Base-by-base conservation (phyloP, 768 basidiomycete species). In the Rhodotorula diobovata region DNA sequence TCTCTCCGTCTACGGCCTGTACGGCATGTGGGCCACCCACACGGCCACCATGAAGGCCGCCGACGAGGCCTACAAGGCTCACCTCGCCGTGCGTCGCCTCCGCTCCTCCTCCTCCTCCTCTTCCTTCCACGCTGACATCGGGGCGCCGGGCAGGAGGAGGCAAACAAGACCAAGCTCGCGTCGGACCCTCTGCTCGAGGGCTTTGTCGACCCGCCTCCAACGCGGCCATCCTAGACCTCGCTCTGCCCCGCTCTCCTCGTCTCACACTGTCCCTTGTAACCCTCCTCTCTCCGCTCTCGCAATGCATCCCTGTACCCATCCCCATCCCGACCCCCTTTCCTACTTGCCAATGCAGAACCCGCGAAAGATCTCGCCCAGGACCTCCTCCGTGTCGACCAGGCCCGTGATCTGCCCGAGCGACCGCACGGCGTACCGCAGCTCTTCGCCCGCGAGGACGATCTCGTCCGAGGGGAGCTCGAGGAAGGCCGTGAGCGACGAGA, bases 321-420 rank as follows among this genome's bases (percentile, higher is more conserved):
- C 16, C 34, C 53, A 32, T 11, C 51, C 9, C 30, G 10, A 6
- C 41, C 41, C 14, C 14, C 41, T 5, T 11, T 2, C 58, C 61
- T 61, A 91, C 81, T 93, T 91, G 48, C 92, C 92, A 62, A 94
- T 90, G 78, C 93, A 95, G 80, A 95, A 95, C 61, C 90, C 89
- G 45, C 84, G 83, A 78, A 95, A 95, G 35, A 95, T 85, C 30
- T 85, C 85, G 68, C 92, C 91, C 32, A 95, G 80, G 15, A 94
- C 83, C 69, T 94, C 91, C 76, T 95, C 93, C 21, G 88, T 86
- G 57, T 88, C 88, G 66, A 95, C 88, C 9, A 84, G 78, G 9
- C 93, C 92, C 4, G 89, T 87, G n/a, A 94, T 87, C 68, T 87
- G 86, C 2, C 90, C 92, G n/a, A 95, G 85, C 9, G 90, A 88